A percentile compares a stretch with the other conserved stretches of the same genome.
phyloP scores from a whole-genome alignment of 768 basidiomycete species.

The Coprinopsis sp. region DNA sequence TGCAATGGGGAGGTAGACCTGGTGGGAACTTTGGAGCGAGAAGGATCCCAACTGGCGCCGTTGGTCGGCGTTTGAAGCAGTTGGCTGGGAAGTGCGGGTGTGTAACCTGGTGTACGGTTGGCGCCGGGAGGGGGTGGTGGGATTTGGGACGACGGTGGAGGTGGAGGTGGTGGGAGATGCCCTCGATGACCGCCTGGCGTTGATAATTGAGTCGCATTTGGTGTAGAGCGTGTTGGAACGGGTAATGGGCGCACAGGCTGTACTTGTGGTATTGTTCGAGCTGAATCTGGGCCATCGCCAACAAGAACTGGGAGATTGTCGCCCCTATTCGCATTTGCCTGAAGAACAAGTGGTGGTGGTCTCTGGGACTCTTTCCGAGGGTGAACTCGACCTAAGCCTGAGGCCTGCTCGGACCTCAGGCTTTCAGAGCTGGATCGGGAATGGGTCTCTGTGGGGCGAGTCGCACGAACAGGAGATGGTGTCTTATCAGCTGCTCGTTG shows the following conservation, averaged over 20 bases:
- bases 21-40: slow-evolving; percentile 44
- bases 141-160: slow-evolving; percentile 52
- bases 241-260: slow-evolving; percentile 34
- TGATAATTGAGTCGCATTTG: slow-evolving; percentile 19
- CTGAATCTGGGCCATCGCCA: slow-evolving; percentile 61
- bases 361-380: slow-evolving; percentile 44
- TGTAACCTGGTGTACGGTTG: slow-evolving; percentile 41
- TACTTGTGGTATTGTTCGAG: slow-evolving; percentile 23
- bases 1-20: slow-evolving; percentile 44
- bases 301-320: slow-evolving; percentile 76
- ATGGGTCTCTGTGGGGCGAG: slow-evolving; percentile 12
- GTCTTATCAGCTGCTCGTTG: slow-evolving; percentile 41
- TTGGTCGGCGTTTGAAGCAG: slow-evolving; percentile 40
- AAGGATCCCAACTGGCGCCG: slow-evolving; percentile 44
- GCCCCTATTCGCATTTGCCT: slow-evolving; percentile 43
- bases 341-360: slow-evolving; percentile 80
- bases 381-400: slow-evolving; percentile 39
- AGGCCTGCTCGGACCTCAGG: slow-evolving; percentile 10
- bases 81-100: slow-evolving; percentile 33
- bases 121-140: slow-evolving; percentile 38
- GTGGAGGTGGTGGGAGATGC: slow-evolving; percentile 66
- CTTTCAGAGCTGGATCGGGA: slow-evolving; percentile 11
- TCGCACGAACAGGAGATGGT: slow-evolving; percentile 12
- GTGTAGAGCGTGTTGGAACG: slow-evolving; percentile 27
- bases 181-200: slow-evolving; percentile 35